Evolutionary conservation across 2,329 filamentous ascomycete genomes (phyloP), one percentile per base, ranked within the genome.

Genomic region (Emmonsiellopsis sp.): DNA sequence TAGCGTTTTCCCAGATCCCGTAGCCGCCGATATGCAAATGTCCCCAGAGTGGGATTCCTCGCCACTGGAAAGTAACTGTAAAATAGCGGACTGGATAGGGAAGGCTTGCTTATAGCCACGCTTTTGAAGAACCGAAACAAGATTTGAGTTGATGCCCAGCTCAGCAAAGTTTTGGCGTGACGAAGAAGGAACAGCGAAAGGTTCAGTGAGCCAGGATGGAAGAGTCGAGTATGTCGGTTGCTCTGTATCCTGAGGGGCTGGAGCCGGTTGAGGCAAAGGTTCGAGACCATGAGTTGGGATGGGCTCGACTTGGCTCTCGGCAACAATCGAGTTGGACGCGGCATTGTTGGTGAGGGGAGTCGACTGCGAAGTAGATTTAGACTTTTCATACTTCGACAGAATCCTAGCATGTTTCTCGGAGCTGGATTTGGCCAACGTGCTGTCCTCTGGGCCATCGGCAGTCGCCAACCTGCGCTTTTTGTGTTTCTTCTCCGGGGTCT

Each of bases 1-100:
- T 13, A 98, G 70, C 0, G 93, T 98, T 67, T 98, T 98, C 54
- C 93, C 93, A 0, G 93, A 97, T 7, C 93, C 93, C 0, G 93
- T 98, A 1, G 92, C 87, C 0, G 94, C 93, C 7, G 90, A 93
- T 2, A 98, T 85, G 44, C 95, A 85, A 4, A 98, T 71, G 67
- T 98, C 93, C 5, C 89, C 87, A 1, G 80, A 73, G 37, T 83
- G 78, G 37, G 79, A 74, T 53, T 79, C 75, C 42, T 79, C 77
- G 0, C 79, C 81, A 20, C 82, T 84, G 3, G 95, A 75, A 5
- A 98, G 78, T 41, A 95, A 76, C 0, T 92, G 91, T 30, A 98
- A 78, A 0, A 93, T 79, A 1, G 84, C 83, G 5, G 87, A 83
- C 69, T 95, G 89, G 1, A 95, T 83, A 0, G 89, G 86, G 64